Percentiles rank a stretch among this genome's conserved stretches.
Evolutionary conservation across 345 rosid species (phyloP).

Genomic region (Arabidopsis arenosa): DNA sequence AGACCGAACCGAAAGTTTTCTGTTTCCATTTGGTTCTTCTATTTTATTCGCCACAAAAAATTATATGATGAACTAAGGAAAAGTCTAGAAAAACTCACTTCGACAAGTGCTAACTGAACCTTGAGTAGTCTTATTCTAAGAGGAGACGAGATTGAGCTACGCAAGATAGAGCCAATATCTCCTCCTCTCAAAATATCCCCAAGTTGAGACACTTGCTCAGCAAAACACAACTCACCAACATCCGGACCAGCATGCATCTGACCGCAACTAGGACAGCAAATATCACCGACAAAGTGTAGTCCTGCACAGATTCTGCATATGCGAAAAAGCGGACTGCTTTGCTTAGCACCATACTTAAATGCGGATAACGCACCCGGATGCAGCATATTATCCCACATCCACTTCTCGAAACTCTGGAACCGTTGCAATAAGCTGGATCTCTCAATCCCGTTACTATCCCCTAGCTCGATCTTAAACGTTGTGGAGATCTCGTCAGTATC

Average conservation of each 20-base stretch:
- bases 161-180: constrained; percentile 28
- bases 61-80: constrained; percentile 4
- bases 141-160: constrained; percentile 53
- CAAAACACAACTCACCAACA: constrained; percentile 46
- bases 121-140: constrained; percentile 66
- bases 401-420: constrained; percentile 75
- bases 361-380: constrained; percentile 52
- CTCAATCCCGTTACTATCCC: constrained; percentile 57
- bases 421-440: constrained; percentile 57
- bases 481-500: constrained; percentile 62
- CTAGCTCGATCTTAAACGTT: constrained; percentile 65
- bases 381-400: constrained; percentile 62
- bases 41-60: neutral
- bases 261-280: constrained; percentile 61
- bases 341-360: constrained; percentile 62
- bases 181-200: constrained; percentile 40
- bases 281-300: constrained; percentile 50
- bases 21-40: neutral
- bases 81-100: constrained; percentile 51
- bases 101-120: constrained; percentile 66
- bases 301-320: constrained; percentile 66
- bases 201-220: constrained; percentile 55
- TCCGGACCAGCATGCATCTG: constrained; percentile 42
- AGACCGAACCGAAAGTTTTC: neutral
- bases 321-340: constrained; percentile 53